Evolutionary conservation across 2,329 filamentous ascomycete genomes (phyloP).

Genomic region (Aspergillus costaricaensis): DNA sequence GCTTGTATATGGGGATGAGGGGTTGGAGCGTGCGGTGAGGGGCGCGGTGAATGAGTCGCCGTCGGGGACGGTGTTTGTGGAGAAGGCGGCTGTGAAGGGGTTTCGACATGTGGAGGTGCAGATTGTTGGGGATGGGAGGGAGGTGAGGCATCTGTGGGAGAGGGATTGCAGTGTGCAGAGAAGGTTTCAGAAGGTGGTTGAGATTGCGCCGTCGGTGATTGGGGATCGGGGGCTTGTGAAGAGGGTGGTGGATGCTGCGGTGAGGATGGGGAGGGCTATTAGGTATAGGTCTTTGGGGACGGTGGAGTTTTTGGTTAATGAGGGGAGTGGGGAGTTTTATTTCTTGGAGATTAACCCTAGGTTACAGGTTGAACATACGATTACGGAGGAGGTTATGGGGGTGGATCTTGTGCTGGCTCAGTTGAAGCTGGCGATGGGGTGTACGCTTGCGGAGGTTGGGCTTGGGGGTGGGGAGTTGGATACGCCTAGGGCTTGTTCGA

Average conservation of each 20-base stretch:
- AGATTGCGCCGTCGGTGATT: slow-evolving; percentile 58
- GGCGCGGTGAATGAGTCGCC: slow-evolving; percentile 61
- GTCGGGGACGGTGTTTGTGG: slow-evolving; percentile 58
- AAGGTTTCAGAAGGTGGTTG: slow-evolving; percentile 63
- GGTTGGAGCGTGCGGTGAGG: slow-evolving; percentile 50
- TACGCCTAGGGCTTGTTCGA: slow-evolving; percentile 31
- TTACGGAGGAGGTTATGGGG: slow-evolving; percentile 58
- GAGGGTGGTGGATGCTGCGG: slow-evolving; percentile 55
- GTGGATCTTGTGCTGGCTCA: slow-evolving; percentile 60
- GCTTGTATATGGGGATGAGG: slow-evolving; percentile 48
- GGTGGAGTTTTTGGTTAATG: slow-evolving; percentile 64
- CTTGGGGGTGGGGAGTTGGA: slow-evolving; percentile 26
- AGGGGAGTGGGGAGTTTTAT: slow-evolving; percentile 52
- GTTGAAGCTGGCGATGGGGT: slow-evolving; percentile 56
- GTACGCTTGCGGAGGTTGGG: slow-evolving; percentile 40
- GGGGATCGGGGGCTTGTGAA: slow-evolving; percentile 49
- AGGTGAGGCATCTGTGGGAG: slow-evolving; percentile 60
- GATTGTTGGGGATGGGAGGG: slow-evolving; percentile 58
- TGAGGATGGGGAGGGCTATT: slow-evolving; percentile 47
- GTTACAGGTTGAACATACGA: slow-evolving; percentile 64
- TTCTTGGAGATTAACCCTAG: slow-evolving; percentile 64
- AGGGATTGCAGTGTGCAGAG: slow-evolving; percentile 63
- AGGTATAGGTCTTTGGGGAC: slow-evolving; percentile 63
- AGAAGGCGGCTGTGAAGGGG: slow-evolving; percentile 63
- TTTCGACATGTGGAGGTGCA: slow-evolving; percentile 65